Evolutionary conservation across 345 rosid genomes (phyloP), one percentile per base, ranked within the genome.

Genomic region (Citrus inodora): DNA sequence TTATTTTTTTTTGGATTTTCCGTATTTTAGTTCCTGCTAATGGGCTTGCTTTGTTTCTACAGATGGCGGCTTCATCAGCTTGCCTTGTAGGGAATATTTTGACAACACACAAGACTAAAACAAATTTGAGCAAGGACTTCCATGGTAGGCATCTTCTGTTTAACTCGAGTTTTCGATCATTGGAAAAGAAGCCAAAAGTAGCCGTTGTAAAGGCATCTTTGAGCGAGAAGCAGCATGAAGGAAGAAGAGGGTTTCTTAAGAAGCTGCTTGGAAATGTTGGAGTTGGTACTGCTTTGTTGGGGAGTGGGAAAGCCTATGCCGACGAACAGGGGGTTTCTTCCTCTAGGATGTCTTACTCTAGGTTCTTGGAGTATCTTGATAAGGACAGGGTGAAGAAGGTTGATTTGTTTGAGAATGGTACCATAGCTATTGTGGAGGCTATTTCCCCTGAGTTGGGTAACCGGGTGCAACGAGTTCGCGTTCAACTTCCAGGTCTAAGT

Each of bases 391-490:
- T 94, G 79, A 88, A 81, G 19, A 96, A 89, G 79, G 98, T 96
- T 6, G 99, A 96, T 87, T 87, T 92, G 88, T 96, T 84, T 82
- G 99, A 94, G 86, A 92, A 94, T 80, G 99, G 99, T 30, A 96
- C 99, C 0, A 96, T 96, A 75, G 99, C 99, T 77, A 91, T 96
- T 76, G 98, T 96, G 71, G 99, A 96, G 85, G 99, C 97, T 74
- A 82, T 94, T 76, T 94, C 98, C 68, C 99, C 99, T 61, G 97
- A 96, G 89, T 82, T 96, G 80, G 99, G 99, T 56, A 94, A 94
- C 84, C 89, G 99, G 65, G 85, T 94, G 67, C 97, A 96, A 76
- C 87, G 98, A 55, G 99, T 96, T 53, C 99, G 97, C 59, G 99
- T 96, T 61, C 99, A 96, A 83, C 87, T 96, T 2, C 99, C 99